Evolutionary conservation across 345 rosid genomes (phyloP), one percentile per base, ranked within the genome.

Genomic region (Erysimum cheiranthoides): DNA sequence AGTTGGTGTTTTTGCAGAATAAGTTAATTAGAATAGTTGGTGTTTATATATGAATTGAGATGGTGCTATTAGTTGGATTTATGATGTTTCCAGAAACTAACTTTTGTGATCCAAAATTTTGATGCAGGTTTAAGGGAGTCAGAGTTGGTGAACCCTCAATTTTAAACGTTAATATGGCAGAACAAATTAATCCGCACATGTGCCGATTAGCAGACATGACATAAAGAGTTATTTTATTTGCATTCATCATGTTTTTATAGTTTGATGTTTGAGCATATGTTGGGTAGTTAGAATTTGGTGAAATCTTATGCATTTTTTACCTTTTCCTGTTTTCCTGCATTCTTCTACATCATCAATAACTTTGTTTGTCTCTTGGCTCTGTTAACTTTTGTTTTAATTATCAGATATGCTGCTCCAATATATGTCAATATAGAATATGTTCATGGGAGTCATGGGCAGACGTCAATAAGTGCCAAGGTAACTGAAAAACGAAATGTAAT

Each of bases 401-500:
- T 61, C 76, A 91, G 97, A 63, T 93, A 92, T 85, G 84, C 96
- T 71, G 97, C 97, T 38, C 98, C 97, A 18, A 86, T 94, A 71
- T 67, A 66, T 56, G 97, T 87, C 58, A 74, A 90, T 76, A 85
- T 94, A 61, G 97, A 91, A 77, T 90, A 86, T 75, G 85, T 79
- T 77, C 69, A 82, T 43, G 88, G 88, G 75, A 84, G 85, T 74
- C 85, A 79, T 66, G 83, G 77, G 45, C 77, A 83, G 40, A 85
- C 79, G 64, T 13, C 60, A 40, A 57, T 5, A 68, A 54, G 52
- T 56, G 75, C 67, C 8, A 93, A 85, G 98, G 98, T 93, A 83
- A 76, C 30, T 51, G 50, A 60, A 42, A 45, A 73, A 4, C 11
- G 13, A 51, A 35, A 47, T 70, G 18, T 38, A 16, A 46, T 57